These are phyloP conservation scores for Elsinoe batatas DNA, from an alignment of 2,329 filamentous ascomycete species.

Conservation along the genomic window DNA sequence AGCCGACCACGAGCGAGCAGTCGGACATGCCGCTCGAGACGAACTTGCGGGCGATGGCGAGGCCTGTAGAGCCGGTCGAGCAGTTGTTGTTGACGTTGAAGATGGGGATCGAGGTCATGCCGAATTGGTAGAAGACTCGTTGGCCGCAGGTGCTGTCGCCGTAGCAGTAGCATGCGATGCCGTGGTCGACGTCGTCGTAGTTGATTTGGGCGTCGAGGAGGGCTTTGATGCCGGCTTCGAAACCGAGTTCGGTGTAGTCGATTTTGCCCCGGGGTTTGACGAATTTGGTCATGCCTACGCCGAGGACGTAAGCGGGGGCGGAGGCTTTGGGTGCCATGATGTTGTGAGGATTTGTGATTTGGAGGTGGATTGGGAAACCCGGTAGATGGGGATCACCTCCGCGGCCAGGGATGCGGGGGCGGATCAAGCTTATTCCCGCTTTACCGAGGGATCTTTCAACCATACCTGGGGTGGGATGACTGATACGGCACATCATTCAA, in stretches of 20 bases:
- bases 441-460: slow-evolving; percentile 13
- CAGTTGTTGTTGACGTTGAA: slow-evolving; percentile 99
- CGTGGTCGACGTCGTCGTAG: slow-evolving; percentile 93
- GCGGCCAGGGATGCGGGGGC: slow-evolving; percentile 13
- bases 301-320: slow-evolving; percentile 70
- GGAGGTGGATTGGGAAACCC: neutral
- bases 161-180: slow-evolving; percentile 96
- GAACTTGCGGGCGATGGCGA: slow-evolving; percentile 73
- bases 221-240: slow-evolving; percentile 83
- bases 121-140: slow-evolving; percentile 97
- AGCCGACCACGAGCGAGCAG: slow-evolving; percentile 84
- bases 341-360: neutral
- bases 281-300: slow-evolving; percentile 98
- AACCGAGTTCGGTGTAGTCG: slow-evolving; percentile 89
- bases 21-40: slow-evolving; percentile 73
- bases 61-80: slow-evolving; percentile 84
- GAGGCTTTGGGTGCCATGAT: slow-evolving; percentile 30
- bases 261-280: slow-evolving; percentile 92
- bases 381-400: neutral
- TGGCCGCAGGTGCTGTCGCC: slow-evolving; percentile 92
- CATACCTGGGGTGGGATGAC: neutral
- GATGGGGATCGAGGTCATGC: slow-evolving; percentile 91
- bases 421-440: neutral
- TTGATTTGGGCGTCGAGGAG: slow-evolving; percentile 77
- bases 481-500: neutral